A percentile compares a stretch with the other conserved stretches of the same genome.
Evolutionary conservation across 2,329 filamentous ascomycete genomes (phyloP).

Genomic region (Ophiostoma sp.): DNA sequence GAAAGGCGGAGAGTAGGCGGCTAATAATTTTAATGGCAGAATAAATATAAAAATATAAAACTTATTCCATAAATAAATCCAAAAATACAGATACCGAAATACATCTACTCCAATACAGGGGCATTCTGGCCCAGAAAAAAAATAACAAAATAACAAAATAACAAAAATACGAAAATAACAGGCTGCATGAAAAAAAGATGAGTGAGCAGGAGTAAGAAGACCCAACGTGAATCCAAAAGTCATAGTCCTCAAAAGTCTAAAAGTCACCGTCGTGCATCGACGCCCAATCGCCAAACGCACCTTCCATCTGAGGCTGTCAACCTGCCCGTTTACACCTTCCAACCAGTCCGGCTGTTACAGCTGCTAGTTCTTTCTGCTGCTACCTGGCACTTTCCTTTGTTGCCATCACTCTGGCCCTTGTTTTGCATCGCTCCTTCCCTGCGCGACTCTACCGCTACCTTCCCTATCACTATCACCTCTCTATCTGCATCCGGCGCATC

Average conservation of each 20-base stretch:
- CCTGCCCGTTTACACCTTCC: background rate
- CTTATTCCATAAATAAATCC: conserved; percentile 21
- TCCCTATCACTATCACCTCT: conserved; percentile 3
- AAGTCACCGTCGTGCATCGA: conserved; percentile 21
- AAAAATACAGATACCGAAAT: conserved; percentile 17
- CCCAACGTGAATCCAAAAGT: conserved; percentile 3
- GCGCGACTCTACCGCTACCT: background rate
- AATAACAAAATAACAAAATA: background rate
- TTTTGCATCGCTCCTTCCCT: conserved; percentile 19
- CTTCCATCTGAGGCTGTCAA: background rate
- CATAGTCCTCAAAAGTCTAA: background rate
- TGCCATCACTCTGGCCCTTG: background rate
- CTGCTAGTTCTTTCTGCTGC: background rate
- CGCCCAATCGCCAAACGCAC: conserved; percentile 23
- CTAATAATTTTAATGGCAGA: conserved; percentile 7
- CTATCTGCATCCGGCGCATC: conserved; percentile 16
- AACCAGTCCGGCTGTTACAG: background rate
- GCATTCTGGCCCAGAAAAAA: conserved; percentile 14
- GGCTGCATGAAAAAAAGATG: conserved; percentile 21
- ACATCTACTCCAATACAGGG: background rate
- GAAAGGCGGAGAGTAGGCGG: conserved; percentile 18
- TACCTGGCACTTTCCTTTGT: conserved; percentile 20
- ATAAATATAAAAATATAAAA: conserved; percentile 24
- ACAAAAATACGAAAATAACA: conserved; percentile 14
- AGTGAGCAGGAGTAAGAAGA: conserved; percentile 10